A percentile compares a stretch with the other conserved stretches of the same genome.
These are phyloP conservation scores for Quercus variabilis DNA, from an alignment of 306 rosid genomes.

Conservation along the genomic window DNA sequence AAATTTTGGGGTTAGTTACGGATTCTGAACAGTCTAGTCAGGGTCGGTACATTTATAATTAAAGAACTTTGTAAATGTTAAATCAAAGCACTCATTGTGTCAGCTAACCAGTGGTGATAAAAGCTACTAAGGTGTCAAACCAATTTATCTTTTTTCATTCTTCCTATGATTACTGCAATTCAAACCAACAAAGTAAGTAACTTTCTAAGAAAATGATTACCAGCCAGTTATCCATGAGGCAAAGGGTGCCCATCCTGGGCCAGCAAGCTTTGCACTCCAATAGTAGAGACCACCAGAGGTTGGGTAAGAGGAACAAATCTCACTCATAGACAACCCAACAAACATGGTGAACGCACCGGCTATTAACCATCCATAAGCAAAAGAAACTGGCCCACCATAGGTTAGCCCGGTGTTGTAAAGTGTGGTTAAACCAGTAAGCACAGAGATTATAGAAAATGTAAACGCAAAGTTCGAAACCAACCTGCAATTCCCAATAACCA, in stretches of 20 bases:
- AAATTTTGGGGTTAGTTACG: not conserved
- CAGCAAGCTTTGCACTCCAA: constrained; percentile 99
- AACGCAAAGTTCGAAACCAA: constrained; percentile 82
- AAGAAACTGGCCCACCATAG: constrained; percentile 80
- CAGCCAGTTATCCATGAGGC: constrained; percentile 99
- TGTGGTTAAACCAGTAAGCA: constrained; percentile 88
- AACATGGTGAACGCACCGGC: constrained; percentile 76
- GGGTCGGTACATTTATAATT: not conserved
- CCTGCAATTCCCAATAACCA: constrained; percentile 42
- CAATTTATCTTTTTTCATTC: not conserved
- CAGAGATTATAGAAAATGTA: constrained; percentile 91
- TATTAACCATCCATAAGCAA: constrained; percentile 84
- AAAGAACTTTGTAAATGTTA: not conserved
- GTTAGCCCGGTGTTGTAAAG: constrained; percentile 75
- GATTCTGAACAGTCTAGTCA: too few species aligned
- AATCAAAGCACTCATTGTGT: not conserved
- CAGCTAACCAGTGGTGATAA: not conserved
- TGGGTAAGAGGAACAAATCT: constrained; percentile 91
- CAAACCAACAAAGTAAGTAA: not conserved
- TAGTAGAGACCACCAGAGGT: constrained; percentile 97
- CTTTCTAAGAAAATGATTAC: constrained; percentile 31
- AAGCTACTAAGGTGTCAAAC: not conserved
- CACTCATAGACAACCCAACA: constrained; percentile 93
- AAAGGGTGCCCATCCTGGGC: constrained; percentile 87
- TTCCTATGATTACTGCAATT: not conserved